Conservation (phyloP, 208 protist species). For the Entamoeba dispar region DNA sequence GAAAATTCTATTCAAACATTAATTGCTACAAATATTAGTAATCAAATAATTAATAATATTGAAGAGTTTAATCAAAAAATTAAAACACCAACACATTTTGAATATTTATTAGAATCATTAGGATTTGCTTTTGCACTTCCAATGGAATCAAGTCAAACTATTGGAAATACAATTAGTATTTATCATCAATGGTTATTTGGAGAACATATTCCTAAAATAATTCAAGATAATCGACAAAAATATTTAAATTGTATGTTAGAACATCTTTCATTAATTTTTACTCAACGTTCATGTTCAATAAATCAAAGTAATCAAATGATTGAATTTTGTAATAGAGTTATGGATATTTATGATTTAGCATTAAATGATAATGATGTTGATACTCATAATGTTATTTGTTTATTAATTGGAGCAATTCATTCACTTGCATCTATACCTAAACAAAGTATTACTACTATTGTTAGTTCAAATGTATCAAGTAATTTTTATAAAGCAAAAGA, state of each 20-base stretch:
- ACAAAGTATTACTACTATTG: background rate
- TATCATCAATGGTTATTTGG: background rate
- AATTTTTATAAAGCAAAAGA: background rate
- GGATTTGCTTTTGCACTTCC: background rate
- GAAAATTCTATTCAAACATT: background rate
- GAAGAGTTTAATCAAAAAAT: background rate
- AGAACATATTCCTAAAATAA: background rate
- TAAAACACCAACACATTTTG: background rate
- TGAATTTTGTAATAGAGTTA: background rate
- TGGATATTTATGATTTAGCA: background rate
- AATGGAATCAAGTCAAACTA: background rate
- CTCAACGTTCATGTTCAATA: background rate
- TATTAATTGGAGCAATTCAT: background rate
- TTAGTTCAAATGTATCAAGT: background rate
- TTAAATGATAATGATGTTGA: background rate
- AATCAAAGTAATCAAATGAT: background rate
- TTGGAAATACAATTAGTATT: background rate
- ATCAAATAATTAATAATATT: background rate
- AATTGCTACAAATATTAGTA: background rate
- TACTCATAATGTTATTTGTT: background rate
- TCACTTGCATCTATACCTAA: background rate
- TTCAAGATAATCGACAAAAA: background rate
- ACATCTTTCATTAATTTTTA: background rate
- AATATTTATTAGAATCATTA: background rate
- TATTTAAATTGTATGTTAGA: background rate